phyloP scores from a whole-genome alignment of 1,139 yeast genomes.

The Magnusiomyces magnusii region DNA sequence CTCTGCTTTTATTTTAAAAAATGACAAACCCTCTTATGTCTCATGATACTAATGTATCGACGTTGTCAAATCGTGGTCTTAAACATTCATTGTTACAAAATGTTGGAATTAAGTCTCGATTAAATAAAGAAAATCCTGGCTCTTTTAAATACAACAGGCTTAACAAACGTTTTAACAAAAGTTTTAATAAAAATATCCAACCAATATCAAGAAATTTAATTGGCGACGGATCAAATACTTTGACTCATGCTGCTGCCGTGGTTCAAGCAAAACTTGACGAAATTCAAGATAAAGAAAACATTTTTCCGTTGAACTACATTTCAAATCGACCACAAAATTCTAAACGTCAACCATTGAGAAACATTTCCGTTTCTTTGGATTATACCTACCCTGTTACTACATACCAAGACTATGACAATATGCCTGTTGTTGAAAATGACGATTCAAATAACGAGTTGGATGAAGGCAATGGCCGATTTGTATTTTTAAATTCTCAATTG shows the following conservation, averaged over 20 bases:
- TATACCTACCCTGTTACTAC: background rate
- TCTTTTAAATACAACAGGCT: no score
- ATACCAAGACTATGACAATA: background rate
- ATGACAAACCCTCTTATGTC: no score
- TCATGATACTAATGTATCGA: no score
- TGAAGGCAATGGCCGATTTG: background rate
- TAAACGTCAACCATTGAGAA: slow-evolving; percentile 4
- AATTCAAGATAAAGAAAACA: slow-evolving; percentile 12
- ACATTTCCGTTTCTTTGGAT: background rate
- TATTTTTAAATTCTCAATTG: background rate
- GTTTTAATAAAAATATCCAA: no score
- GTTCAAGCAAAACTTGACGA: slow-evolving; percentile 9
- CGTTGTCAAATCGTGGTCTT: no score
- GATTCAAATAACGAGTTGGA: background rate
- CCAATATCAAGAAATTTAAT: no score
- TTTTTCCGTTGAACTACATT: slow-evolving; percentile 1
- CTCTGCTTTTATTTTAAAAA: no score
- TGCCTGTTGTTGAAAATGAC: background rate
- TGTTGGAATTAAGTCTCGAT: no score
- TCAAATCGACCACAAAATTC: no score
- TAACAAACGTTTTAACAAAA: no score
- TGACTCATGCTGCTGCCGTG: slow-evolving; percentile 10
- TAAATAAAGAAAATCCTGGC: no score
- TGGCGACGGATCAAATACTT: background rate
- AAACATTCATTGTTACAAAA: no score